A percentile compares a stretch with the other conserved stretches of the same genome.
Conservation (phyloP, 1,284 basidiomycete species). For the Naganishia sp. region DNA sequence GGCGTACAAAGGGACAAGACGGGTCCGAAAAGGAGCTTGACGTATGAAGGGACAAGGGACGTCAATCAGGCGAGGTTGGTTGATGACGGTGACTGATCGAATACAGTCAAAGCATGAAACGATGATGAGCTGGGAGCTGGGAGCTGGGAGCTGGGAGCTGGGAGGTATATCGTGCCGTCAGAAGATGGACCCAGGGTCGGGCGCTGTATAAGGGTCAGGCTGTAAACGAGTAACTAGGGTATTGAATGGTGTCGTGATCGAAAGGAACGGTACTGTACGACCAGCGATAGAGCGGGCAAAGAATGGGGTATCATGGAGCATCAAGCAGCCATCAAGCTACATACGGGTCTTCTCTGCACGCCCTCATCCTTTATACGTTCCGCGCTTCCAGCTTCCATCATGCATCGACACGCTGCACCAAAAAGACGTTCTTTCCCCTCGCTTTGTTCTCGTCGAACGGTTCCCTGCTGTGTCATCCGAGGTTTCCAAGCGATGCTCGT, state of each 20-base stretch:
- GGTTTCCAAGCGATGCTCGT: not conserved
- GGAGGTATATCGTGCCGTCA: conserved; percentile 29
- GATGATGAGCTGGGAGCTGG: too few species aligned
- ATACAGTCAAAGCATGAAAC: conserved; percentile 40
- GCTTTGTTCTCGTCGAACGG: not conserved
- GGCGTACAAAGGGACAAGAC: not conserved
- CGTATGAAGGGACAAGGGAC: not conserved
- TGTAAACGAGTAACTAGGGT: conserved; percentile 35
- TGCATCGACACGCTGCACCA: not conserved
- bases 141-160: too few species aligned
- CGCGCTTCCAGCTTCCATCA: not conserved
- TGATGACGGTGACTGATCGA: conserved; percentile 25
- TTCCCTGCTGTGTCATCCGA: not conserved
- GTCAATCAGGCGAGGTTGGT: not conserved
- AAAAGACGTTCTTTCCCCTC: not conserved
- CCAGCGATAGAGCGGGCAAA: not conserved
- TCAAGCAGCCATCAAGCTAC: conserved; percentile 13
- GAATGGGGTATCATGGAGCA: not conserved
- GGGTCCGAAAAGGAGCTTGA: not conserved
- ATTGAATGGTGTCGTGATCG: conserved; percentile 1
- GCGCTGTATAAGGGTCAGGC: conserved; percentile 31
- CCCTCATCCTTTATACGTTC: too few species aligned
- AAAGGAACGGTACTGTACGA: conserved; percentile 32
- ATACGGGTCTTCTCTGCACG: not conserved
- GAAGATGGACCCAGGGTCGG: conserved; percentile 1